Base-by-base conservation (phyloP, 441 rosid genomes). In the Lagerstroemia fauriei region DNA sequence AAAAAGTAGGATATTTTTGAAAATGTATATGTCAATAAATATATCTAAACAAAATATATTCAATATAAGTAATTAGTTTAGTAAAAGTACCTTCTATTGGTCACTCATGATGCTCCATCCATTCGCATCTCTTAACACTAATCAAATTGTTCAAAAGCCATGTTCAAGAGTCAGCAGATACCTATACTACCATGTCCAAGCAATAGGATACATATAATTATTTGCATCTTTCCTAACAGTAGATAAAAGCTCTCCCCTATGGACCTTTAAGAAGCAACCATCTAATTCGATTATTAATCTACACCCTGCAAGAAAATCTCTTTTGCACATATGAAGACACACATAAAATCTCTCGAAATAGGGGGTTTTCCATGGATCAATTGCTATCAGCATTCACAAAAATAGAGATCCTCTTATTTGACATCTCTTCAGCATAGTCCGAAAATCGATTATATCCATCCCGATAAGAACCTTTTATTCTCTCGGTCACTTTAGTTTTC, bases 181-280 rank as follows among this genome's bases (percentile, higher is more conserved):
- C 70, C 8, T 12, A 18, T 4, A 53, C 77, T 4, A 71, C 16
- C 2, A 14, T 48, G 3, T 41, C 77, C 56, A 80, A 31, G 76
- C 25, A 51, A 69, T 69, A 12, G 13, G 76, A 24, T 65, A 70
- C 68, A 32, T 79, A 1, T 53, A 69, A 16, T 71, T 80, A 22
- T 78, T 83, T 22, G 63, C 73, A 78, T 77, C 82, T 46, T 25
- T 78, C 4, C 65, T 74, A 13, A 83, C 24, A 7, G 17, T 73
- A 25, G 34, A 34, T 61, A 78, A 31, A n/a, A 78, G n/a, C 51
- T 61, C 50, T 9, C 75, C 74, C 12, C 22, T 63, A 9, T 8
- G 46, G 1, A 2, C 34, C 32, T 72, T 83, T 13, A 83, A 47
- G 34, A 78, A 83, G 13, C 18, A 41, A 2, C 53, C 81, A 78